Percentiles rank a stretch among this genome's conserved stretches.
Conservation (phyloP, 495 filamentous ascomycete species). For the Annulohypoxylon bovei region DNA sequence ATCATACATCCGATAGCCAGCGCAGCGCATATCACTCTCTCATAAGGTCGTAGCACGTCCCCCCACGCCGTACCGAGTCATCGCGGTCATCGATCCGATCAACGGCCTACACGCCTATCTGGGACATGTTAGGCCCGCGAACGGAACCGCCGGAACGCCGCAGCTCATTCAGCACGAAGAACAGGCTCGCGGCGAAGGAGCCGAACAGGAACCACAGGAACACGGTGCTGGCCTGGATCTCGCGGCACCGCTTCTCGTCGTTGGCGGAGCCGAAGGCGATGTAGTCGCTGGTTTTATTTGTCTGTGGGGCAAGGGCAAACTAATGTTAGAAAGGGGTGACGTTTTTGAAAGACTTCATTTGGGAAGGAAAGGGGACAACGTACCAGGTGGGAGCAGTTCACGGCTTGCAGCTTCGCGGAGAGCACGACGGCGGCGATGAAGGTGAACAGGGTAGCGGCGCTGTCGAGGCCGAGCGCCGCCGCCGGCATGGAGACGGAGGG, state of each 20-base stretch:
- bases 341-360: background rate
- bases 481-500: conserved; percentile 48
- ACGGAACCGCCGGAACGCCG: conserved; percentile 55
- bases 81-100: conserved; percentile 19
- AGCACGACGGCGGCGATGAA: conserved; percentile 58
- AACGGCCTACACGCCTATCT: conserved; percentile 54
- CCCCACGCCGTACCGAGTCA: background rate
- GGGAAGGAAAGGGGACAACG: background rate
- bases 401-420: conserved; percentile 56
- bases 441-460: conserved; percentile 53
- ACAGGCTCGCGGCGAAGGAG: conserved; percentile 47
- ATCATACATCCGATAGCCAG: conserved; percentile 18
- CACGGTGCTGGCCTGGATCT: conserved; percentile 59
- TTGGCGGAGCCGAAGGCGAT: conserved; percentile 58
- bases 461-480: conserved; percentile 52
- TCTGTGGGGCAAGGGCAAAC: conserved; percentile 19
- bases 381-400: conserved; percentile 52
- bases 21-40: conserved; percentile 12
- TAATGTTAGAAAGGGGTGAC: conserved; percentile 7
- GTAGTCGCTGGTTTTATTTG: conserved; percentile 47
- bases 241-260: conserved; percentile 57
- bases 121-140: conserved; percentile 57
- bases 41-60: conserved; percentile 22
- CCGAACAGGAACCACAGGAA: conserved; percentile 63
- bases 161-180: conserved; percentile 49